Evolutionary conservation across 1,139 yeast species (phyloP).

Genomic region (Blastobotrys persicus): DNA sequence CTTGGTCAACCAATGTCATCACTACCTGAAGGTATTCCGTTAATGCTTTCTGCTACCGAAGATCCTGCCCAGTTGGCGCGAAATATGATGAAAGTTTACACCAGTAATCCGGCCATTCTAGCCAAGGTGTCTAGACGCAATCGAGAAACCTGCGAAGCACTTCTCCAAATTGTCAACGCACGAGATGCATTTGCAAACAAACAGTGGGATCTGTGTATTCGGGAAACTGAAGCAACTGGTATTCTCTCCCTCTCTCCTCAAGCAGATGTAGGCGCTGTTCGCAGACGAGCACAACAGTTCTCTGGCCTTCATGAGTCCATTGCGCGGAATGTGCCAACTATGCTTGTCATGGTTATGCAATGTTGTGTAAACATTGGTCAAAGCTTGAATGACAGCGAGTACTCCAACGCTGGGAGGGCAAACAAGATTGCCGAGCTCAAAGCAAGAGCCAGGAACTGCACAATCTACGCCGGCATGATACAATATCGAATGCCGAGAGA

Average conservation of each 20-base stretch:
- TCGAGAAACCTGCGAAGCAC: slow-evolving; percentile 57
- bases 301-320: slow-evolving; percentile 65
- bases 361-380: slow-evolving; percentile 63
- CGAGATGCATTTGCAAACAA: slow-evolving; percentile 57
- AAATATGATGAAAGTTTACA: slow-evolving; percentile 39
- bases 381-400: slow-evolving; percentile 47
- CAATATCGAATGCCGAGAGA: slow-evolving; percentile 95
- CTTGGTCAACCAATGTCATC: slow-evolving; percentile 57
- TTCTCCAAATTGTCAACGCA: slow-evolving; percentile 66
- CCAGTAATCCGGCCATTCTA: slow-evolving; percentile 35
- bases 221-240: slow-evolving; percentile 53
- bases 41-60: slow-evolving; percentile 36
- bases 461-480: slow-evolving; percentile 94
- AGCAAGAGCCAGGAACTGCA: slow-evolving; percentile 75
- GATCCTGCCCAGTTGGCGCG: slow-evolving; percentile 43
- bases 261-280: slow-evolving; percentile 47
- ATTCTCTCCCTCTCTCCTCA: slow-evolving; percentile 60
- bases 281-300: slow-evolving; percentile 56
- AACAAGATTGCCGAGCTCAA: slow-evolving; percentile 58
- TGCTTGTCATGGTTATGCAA: slow-evolving; percentile 79
- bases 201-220: slow-evolving; percentile 63
- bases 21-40: slow-evolving; percentile 27
- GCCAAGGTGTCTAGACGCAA: slow-evolving; percentile 33
- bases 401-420: slow-evolving; percentile 51
- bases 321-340: slow-evolving; percentile 74